Conservation (phyloP, 1,284 basidiomycete genomes). For the Athelia psychrophila region DNA sequence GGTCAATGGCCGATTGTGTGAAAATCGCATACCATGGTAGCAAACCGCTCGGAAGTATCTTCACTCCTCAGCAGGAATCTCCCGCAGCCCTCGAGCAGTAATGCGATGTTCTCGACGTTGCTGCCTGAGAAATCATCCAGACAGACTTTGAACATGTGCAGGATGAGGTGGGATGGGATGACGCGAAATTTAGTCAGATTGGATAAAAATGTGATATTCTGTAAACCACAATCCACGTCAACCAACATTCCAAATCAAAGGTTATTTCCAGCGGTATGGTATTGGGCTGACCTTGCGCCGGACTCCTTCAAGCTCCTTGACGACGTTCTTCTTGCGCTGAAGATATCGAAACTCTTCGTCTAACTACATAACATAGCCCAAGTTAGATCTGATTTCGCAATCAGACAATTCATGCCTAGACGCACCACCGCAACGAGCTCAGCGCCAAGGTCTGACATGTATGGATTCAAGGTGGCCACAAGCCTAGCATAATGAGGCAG, state of each 20-base stretch:
- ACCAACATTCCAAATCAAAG: conserved; percentile 2
- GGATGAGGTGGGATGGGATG: conserved; percentile 89
- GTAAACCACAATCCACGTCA: conserved; percentile 5
- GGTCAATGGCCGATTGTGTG: conserved; percentile 16
- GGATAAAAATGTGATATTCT: conserved; percentile 90
- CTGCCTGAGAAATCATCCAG: conserved; percentile 92
- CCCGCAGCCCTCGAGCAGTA: conserved; percentile 92
- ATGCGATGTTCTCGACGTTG: conserved; percentile 92
- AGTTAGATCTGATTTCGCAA: not conserved
- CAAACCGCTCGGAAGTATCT: conserved; percentile 83
- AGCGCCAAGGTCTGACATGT: conserved; percentile 91
- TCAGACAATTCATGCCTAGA: conserved; percentile 11
- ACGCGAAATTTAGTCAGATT: conserved; percentile 95
- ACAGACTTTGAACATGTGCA: conserved; percentile 97
- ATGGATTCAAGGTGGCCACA: conserved; percentile 83
- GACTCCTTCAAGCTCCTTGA: conserved; percentile 84
- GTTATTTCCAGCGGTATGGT: not conserved
- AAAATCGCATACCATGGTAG: conserved; percentile 59
- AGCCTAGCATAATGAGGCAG: conserved; percentile 93
- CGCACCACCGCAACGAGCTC: conserved; percentile 81
- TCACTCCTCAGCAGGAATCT: conserved; percentile 88
- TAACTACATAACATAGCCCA: conserved; percentile 50
- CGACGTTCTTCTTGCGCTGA: conserved; percentile 91
- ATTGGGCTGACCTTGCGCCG: conserved; percentile 79
- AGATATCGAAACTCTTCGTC: conserved; percentile 97